Conservation (phyloP, 2,329 filamentous ascomycete species). For the Aspergillus ruber region DNA sequence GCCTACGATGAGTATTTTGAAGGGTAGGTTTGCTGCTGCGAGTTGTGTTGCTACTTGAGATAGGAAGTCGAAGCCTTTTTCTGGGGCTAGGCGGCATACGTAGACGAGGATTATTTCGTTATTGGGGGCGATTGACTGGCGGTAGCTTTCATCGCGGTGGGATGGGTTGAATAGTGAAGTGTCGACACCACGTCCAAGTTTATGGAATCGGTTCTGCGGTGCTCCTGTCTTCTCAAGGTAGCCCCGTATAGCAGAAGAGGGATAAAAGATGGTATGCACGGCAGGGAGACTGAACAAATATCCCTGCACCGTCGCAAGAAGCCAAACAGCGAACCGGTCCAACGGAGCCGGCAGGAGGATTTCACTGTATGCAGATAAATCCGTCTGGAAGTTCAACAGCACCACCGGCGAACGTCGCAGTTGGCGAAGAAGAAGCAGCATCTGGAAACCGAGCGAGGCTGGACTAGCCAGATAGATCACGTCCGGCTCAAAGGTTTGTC, state of each 20-base stretch:
- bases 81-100: slow-evolving; percentile 61
- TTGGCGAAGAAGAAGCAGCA: slow-evolving; percentile 62
- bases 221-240: slow-evolving; percentile 57
- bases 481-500: slow-evolving; percentile 58
- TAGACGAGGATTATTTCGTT: slow-evolving; percentile 61
- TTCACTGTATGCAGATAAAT: slow-evolving; percentile 61
- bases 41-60: slow-evolving; percentile 51
- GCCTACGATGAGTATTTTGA: slow-evolving; percentile 62
- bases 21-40: slow-evolving; percentile 50
- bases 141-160: slow-evolving; percentile 47
- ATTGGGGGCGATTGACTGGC: slow-evolving; percentile 52
- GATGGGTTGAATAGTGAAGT: slow-evolving; percentile 55
- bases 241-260: slow-evolving; percentile 55
- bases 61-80: slow-evolving; percentile 66
- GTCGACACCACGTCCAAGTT: slow-evolving; percentile 60
- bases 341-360: slow-evolving; percentile 63
- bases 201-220: slow-evolving; percentile 50
- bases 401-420: slow-evolving; percentile 52
- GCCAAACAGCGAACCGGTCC: slow-evolving; percentile 54
- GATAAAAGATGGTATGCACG: slow-evolving; percentile 63
- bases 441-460: slow-evolving; percentile 63
- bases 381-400: slow-evolving; percentile 66
- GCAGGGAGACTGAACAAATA: slow-evolving; percentile 58
- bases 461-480: slow-evolving; percentile 65
- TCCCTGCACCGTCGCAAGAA: slow-evolving; percentile 59